Base-by-base conservation (phyloP, 2,329 filamentous ascomycete species). In the Tricladium varicosporioides region DNA sequence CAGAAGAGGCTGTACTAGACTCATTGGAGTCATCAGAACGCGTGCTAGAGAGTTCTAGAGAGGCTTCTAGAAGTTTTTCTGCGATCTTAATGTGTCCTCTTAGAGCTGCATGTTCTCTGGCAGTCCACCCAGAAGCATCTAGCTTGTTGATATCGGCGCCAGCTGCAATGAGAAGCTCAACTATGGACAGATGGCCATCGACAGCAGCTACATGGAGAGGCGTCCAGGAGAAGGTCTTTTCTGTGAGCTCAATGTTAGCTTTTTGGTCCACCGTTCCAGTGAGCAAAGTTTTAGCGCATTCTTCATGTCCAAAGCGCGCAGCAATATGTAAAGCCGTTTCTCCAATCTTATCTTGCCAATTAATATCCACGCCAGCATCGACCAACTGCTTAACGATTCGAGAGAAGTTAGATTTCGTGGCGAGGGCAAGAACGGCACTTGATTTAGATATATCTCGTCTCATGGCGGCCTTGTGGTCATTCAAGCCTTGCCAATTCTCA, bases 251-350 rank as follows among this genome's bases (percentile, higher is more conserved):
- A 0, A 92, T 76, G 60, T 97, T 76, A 0, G 87, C 86, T 67
- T 87, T 91, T 64, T 94, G 89, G 45, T 82, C 78, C 5, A 79
- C 74, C 0, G 83, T 87, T 2, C 89, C 90, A 14, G 86, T 79
- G 2, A 97, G 72, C 18, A 99, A 77, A 18, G 91, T 85, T 57
- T 80, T 83, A 13, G 90, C 91, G 70, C 92, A 97, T 60, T 92
- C 82, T 14, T 83, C 81, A 68, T 96, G 89, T 14, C 92, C 92
- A 67, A 93, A 94, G 46, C 92, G 86, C 54, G 94, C 92, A 49
- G 94, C 94, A 65, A 97, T 82, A 71, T 97, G 94, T 42, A 99
- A 76, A 2, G 93, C 92, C 9, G 92, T 95, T 74, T 99, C 94
- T 14, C 92, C 92, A 53, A 88, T 87, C 61, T 89, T 86, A 70